Percentiles rank a stretch among this genome's conserved stretches.
Evolutionary conservation across 1,139 yeast genomes (phyloP).

Genomic region (Waltiozyma sp.): DNA sequence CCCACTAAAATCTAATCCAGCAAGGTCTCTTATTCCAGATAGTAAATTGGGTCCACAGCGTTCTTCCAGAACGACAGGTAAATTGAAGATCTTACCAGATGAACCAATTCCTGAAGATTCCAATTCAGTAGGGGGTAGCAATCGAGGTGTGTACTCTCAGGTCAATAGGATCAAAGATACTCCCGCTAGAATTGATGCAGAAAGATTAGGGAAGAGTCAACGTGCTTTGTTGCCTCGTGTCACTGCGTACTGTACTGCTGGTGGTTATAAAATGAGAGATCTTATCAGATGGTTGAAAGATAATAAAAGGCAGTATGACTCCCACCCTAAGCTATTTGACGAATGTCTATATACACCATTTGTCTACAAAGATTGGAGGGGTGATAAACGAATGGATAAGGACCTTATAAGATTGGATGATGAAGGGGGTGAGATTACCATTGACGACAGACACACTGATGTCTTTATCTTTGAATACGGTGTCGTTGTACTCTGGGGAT

Average conservation of each 20-base stretch:
- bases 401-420: conserved; percentile 67
- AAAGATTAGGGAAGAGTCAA: conserved; percentile 82
- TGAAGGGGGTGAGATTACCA: conserved; percentile 90
- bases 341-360: conserved; percentile 92
- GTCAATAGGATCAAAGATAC: conserved; percentile 77
- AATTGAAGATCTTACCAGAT: conserved; percentile 77
- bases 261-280: conserved; percentile 83
- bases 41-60: conserved; percentile 70
- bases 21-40: conserved; percentile 8
- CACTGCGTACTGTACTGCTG: conserved; percentile 92
- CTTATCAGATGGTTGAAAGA: conserved; percentile 77
- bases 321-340: conserved; percentile 80
- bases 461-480: conserved; percentile 89
- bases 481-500: conserved; percentile 93
- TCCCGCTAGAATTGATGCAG: conserved; percentile 94
- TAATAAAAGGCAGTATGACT: conserved; percentile 59
- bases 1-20: not conserved
- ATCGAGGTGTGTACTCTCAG: conserved; percentile 63
- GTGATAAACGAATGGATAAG: conserved; percentile 32
- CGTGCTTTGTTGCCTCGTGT: conserved; percentile 78
- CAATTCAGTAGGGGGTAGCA: conserved; percentile 25
- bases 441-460: conserved; percentile 62
- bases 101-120: conserved; percentile 41
- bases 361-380: conserved; percentile 69
- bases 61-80: conserved; percentile 80